These are phyloP conservation scores for Cucurbita pepo DNA, from an alignment of 306 rosid genomes.

Conservation along the genomic window DNA sequence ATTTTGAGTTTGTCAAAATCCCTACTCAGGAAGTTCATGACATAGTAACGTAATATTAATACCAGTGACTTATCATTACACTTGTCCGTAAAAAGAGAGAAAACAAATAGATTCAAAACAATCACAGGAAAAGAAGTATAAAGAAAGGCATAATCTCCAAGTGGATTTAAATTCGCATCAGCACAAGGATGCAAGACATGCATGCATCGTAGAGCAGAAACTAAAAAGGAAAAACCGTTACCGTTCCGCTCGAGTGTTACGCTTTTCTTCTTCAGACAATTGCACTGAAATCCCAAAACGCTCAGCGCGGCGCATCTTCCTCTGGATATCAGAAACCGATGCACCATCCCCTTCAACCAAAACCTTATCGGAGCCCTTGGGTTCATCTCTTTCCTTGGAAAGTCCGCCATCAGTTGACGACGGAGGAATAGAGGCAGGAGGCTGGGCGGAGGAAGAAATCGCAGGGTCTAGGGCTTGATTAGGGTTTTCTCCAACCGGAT, in stretches of 20 bases:
- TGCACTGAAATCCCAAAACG: conserved; percentile 78
- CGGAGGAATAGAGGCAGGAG: conserved; percentile 23
- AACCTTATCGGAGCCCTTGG: conserved; percentile 11
- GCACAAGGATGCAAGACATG: background rate
- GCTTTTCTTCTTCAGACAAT: conserved; percentile 66
- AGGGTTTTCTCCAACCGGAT: conserved; percentile 31
- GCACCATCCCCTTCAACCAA: conserved; percentile 12
- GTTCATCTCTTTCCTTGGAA: conserved; percentile 12
- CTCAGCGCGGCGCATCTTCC: conserved; percentile 84
- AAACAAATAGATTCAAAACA: background rate
- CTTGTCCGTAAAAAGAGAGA: background rate
- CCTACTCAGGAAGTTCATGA: background rate
- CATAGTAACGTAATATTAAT: background rate
- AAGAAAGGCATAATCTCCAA: background rate
- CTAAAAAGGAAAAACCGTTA: background rate
- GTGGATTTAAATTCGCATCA: background rate
- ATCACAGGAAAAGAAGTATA: background rate
- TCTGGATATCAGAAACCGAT: conserved; percentile 38
- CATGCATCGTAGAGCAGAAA: background rate
- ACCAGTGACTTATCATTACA: background rate
- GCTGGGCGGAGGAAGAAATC: conserved; percentile 3
- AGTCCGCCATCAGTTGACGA: conserved; percentile 6
- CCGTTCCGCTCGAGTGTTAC: conserved; percentile 89
- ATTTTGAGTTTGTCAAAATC: background rate
- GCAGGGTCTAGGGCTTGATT: conserved; percentile 35